Conservation (phyloP, 345 rosid genomes). For the Aquilaria malaccensis region DNA sequence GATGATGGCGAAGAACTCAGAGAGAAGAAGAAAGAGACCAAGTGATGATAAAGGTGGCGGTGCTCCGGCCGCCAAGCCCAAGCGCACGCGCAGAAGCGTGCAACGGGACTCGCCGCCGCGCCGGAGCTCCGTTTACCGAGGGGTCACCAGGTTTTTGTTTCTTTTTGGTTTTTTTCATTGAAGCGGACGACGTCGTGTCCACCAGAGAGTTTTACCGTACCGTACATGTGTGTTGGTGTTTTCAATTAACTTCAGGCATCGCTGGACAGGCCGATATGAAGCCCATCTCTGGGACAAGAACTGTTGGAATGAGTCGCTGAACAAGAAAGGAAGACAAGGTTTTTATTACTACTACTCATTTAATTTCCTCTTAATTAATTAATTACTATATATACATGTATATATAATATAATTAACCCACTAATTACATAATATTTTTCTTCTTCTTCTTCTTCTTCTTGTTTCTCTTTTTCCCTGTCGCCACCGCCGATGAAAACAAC, state of each 20-base stretch:
- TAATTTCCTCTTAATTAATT: conserved; percentile 2
- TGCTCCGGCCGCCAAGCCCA: conserved; percentile 14
- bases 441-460: conserved; percentile 5
- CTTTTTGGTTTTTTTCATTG: no score
- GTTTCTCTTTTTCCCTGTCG: conserved; percentile 3
- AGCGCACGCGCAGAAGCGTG: conserved; percentile 43
- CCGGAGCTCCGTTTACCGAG: conserved; percentile 57
- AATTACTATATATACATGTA: background rate
- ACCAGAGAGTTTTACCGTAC: no score
- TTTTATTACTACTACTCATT: background rate
- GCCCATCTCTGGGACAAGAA: conserved; percentile 89
- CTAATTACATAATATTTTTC: conserved; percentile 1
- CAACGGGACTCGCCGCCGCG: conserved; percentile 47
- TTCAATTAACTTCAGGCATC: conserved; percentile 31
- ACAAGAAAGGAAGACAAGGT: conserved; percentile 82
- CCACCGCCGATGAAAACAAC: conserved; percentile 16
- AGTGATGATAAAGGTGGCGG: background rate
- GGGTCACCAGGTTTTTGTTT: conserved; percentile 48
- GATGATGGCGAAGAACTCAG: conserved; percentile 37
- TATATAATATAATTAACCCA: background rate
- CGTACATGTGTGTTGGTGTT: no score
- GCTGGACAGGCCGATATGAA: conserved; percentile 85
- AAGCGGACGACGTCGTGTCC: no score
- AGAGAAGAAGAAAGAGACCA: conserved; percentile 7
- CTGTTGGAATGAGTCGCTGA: conserved; percentile 74